Evolutionary conservation across 176 grass and related monocot genomes (phyloP).

Genomic region (Calamus simplicifolius): DNA sequence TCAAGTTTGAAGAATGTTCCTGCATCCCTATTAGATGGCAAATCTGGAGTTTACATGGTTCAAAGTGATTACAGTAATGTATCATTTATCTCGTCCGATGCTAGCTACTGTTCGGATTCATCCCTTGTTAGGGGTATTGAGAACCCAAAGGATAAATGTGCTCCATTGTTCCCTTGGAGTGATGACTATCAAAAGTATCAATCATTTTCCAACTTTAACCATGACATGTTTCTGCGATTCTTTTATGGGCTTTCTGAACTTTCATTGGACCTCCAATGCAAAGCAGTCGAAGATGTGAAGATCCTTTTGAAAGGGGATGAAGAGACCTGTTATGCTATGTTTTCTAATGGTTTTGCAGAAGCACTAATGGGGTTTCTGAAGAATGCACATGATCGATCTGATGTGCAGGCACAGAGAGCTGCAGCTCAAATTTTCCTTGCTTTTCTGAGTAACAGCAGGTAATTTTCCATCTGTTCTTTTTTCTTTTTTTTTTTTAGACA

Average conservation of each 20-base stretch:
- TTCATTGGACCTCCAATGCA: conserved; percentile 47
- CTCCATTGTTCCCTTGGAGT: conserved; percentile 60
- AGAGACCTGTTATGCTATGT: conserved; percentile 45
- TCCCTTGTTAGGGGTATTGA: conserved; percentile 37
- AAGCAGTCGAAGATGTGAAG: conserved; percentile 64
- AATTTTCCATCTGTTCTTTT: conserved; percentile 1
- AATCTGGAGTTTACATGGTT: conserved; percentile 36
- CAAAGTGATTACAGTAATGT: conserved; percentile 55
- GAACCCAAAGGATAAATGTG: conserved; percentile 32
- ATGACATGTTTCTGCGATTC: conserved; percentile 69
- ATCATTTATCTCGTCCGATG: conserved; percentile 60
- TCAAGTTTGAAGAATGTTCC: conserved; percentile 87
- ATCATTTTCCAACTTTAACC: conserved; percentile 63
- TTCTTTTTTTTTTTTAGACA: conserved; percentile 1
- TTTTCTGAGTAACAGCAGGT: conserved; percentile 64
- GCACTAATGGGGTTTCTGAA: conserved; percentile 64
- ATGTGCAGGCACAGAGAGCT: conserved; percentile 36
- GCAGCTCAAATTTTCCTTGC: conserved; percentile 53
- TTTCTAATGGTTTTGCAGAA: conserved; percentile 80
- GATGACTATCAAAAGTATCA: conserved; percentile 58
- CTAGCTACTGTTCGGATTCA: conserved; percentile 61
- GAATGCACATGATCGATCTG: conserved; percentile 35
- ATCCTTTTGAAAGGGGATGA: conserved; percentile 53
- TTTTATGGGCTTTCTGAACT: conserved; percentile 59
- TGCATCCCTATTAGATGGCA: conserved; percentile 65